phyloP scores from a whole-genome alignment of 495 filamentous ascomycete genomes.

The Xylaria grammica region DNA sequence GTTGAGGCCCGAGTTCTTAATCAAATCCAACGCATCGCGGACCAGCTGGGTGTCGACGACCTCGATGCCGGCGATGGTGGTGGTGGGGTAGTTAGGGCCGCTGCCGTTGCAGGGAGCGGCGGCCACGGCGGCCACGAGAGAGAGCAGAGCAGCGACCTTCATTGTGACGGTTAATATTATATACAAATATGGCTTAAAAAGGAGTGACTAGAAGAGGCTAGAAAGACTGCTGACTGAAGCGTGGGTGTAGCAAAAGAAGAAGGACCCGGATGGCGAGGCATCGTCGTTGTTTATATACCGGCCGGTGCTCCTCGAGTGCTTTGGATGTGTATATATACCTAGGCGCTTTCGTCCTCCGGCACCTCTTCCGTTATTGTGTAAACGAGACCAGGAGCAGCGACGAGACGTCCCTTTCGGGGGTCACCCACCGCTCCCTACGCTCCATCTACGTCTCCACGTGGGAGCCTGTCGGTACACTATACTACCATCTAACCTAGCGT shows the following conservation, averaged over 20 bases:
- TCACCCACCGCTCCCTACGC: not conserved
- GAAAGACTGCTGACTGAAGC: not conserved
- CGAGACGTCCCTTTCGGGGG: not conserved
- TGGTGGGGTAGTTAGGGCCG: conserved; percentile 7
- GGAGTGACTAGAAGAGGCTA: conserved; percentile 17
- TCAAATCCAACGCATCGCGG: conserved; percentile 42
- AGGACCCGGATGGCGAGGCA: not conserved
- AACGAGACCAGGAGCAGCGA: no score
- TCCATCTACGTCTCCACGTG: not conserved
- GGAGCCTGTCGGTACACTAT: not conserved
- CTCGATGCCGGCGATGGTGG: conserved; percentile 28
- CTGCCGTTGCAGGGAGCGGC: not conserved
- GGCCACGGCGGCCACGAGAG: not conserved
- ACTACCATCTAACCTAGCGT: not conserved
- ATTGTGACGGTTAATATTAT: conserved; percentile 6
- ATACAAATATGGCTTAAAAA: not conserved
- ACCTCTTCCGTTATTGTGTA: not conserved
- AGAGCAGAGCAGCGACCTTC: conserved; percentile 11
- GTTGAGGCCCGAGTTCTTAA: conserved; percentile 35
- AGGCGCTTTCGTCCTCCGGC: not conserved
- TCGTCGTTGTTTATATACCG: conserved; percentile 12
- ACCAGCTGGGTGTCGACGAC: conserved; percentile 33
- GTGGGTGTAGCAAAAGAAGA: not conserved
- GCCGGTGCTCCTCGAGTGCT: no score
- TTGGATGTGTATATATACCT: no score